Percentiles rank a stretch among this genome's conserved stretches.
Conservation (phyloP, 2,329 filamentous ascomycete genomes). For the Pestalotiopsis fici region DNA sequence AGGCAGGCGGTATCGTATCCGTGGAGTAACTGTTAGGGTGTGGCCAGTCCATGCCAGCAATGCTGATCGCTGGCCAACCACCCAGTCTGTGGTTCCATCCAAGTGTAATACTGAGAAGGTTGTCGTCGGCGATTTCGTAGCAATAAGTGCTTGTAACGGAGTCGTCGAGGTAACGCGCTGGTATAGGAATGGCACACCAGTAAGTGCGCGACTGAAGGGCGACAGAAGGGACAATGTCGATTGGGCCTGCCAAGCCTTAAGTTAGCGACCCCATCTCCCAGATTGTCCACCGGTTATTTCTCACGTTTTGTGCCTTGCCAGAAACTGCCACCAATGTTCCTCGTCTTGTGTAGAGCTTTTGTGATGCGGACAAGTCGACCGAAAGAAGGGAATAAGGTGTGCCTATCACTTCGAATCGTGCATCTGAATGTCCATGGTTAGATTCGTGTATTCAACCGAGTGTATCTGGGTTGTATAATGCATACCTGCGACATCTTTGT, state of each 20-base stretch:
- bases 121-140: slow-evolving; percentile 82
- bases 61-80: slow-evolving; percentile 83
- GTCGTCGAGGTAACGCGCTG: slow-evolving; percentile 86
- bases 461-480: not conserved
- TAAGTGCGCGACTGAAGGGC: slow-evolving; percentile 74
- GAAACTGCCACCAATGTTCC: slow-evolving; percentile 89
- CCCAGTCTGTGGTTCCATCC: slow-evolving; percentile 94
- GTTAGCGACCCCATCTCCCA: not conserved
- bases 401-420: slow-evolving; percentile 90
- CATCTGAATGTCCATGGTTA: slow-evolving; percentile 62
- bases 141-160: slow-evolving; percentile 85
- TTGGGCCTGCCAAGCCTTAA: slow-evolving; percentile 60
- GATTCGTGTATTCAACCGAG: slow-evolving; percentile 15
- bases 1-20: slow-evolving; percentile 72
- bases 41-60: slow-evolving; percentile 97
- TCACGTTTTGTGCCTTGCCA: slow-evolving; percentile 86
- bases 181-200: slow-evolving; percentile 94
- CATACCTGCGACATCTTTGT: slow-evolving; percentile 53
- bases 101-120: slow-evolving; percentile 87
- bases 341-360: slow-evolving; percentile 87
- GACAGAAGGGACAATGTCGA: slow-evolving; percentile 87
- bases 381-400: slow-evolving; percentile 92
- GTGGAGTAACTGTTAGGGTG: slow-evolving; percentile 74
- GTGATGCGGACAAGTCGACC: slow-evolving; percentile 88
- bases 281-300: slow-evolving; percentile 2